Base-by-base conservation (phyloP, 1,284 basidiomycete species). In the Rhodotorula sp. region DNA sequence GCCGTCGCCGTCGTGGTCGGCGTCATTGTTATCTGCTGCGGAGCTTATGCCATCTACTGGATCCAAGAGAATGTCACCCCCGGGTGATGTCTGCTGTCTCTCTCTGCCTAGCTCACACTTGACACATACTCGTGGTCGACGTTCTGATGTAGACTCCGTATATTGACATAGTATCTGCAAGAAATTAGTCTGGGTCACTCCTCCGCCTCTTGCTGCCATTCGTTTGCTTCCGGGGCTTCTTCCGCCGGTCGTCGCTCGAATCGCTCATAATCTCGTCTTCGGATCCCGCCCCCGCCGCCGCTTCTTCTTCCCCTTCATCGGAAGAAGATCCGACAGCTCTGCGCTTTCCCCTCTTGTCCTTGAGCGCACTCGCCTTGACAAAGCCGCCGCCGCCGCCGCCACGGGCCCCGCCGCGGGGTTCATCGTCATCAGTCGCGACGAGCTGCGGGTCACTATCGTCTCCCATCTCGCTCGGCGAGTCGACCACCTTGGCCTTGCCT, bases 171-270 rank as follows among this genome's bases (percentile, higher is more conserved):
- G 38, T 43, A 12, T 43, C 2, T n/a, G 52, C 52, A 26, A n/a
- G n/a, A 15, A 26, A 16, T n/a, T 28, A 50, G 15, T 55, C 54
- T 12, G 15, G 15, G 21, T 34, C 54, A 6, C 28, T n/a, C 23
- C 38, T 62, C 5, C 49, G 45, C 26, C 31, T 43, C 43, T 60
- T 60, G 23, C 12, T 45, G 38, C n/a, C 31, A 23, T 23, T 26
- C 18, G 43, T 12, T 3, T 60, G 43, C 45, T 56, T 63, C 15
- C 62, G 62, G 12, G 34, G 28, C 28, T 60, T 62, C n/a, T 21
- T 12, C 18, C 54, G 54, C 19, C 47, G 54, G 10, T 63, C 62
- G 19, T 63, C 50, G 62, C 62, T 55, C 38, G 57, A 59, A 23
- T 43, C 57, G 57, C 57, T 59, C 18, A 43, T 43, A 12, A 43